Evolutionary conservation across 2,329 filamentous ascomycete species (phyloP).

Genomic region (Alternaria gaisen): DNA sequence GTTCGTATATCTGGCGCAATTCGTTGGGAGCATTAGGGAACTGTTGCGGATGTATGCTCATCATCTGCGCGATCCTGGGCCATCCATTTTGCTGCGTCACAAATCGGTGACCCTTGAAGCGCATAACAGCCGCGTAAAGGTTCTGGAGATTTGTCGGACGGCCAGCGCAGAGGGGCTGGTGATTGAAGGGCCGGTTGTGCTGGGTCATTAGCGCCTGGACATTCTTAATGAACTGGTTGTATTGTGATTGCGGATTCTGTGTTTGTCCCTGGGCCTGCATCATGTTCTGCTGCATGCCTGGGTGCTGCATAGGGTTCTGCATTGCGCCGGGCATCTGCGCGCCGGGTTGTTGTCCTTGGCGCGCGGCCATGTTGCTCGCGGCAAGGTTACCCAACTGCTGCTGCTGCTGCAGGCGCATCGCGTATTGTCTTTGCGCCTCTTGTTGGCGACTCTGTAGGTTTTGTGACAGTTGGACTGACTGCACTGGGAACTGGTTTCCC

Average conservation of each 20-base stretch:
- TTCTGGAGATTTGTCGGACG: constrained; percentile 77
- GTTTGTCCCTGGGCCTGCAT: constrained; percentile 36
- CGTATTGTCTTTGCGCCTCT: constrained; percentile 81
- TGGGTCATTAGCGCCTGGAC: constrained; percentile 80
- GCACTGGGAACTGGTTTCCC: constrained; percentile 55
- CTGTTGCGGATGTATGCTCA: constrained; percentile 54
- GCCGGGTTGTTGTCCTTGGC: constrained; percentile 50
- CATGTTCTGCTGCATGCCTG: constrained; percentile 45
- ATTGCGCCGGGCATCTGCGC: constrained; percentile 47
- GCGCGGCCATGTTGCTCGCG: constrained; percentile 51
- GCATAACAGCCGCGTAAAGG: constrained; percentile 80
- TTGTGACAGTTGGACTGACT: constrained; percentile 59
- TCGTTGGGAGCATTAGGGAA: constrained; percentile 72
- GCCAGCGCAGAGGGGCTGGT: constrained; percentile 76
- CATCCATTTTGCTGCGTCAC: constrained; percentile 76
- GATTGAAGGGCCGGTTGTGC: constrained; percentile 76
- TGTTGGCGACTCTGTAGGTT: constrained; percentile 61
- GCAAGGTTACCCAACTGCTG: constrained; percentile 63
- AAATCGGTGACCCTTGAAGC: constrained; percentile 78
- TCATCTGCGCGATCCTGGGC: constrained; percentile 70
- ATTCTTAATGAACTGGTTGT: constrained; percentile 68
- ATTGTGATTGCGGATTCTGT: constrained; percentile 25
- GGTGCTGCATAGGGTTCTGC: constrained; percentile 33
- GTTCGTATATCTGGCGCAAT: constrained; percentile 76
- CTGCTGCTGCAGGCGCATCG: constrained; percentile 80